These are phyloP conservation scores for Cladosporium sp. DNA, from an alignment of 2,329 filamentous ascomycete genomes.

Conservation along the genomic window DNA sequence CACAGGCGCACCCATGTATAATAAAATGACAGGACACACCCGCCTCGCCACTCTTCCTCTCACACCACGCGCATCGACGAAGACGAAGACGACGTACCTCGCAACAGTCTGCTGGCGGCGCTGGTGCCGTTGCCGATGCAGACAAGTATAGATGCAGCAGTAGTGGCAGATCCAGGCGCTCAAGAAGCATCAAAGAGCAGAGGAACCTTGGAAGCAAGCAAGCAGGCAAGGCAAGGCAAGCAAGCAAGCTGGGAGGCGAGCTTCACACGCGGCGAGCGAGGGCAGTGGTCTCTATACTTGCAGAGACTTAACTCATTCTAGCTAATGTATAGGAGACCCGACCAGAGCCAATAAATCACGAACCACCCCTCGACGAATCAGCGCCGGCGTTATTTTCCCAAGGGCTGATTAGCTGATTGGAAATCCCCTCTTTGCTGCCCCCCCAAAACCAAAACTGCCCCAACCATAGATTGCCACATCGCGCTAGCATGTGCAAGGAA, in stretches of 20 bases:
- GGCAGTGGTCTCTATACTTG: neutral
- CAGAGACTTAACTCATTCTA: neutral
- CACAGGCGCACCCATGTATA: too few species aligned
- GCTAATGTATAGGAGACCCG: neutral
- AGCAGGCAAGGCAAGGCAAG: neutral
- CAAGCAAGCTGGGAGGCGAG: neutral
- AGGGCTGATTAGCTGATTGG: neutral
- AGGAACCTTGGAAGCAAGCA: neutral
- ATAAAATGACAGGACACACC: too few species aligned
- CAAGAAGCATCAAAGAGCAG: neutral
- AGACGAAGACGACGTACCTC: too few species aligned
- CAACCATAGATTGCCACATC: neutral
- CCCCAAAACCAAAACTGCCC: neutral
- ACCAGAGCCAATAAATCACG: slow-evolving; percentile 9
- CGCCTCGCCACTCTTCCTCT: too few species aligned
- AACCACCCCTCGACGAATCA: slow-evolving; percentile 1
- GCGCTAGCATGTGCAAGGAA: too few species aligned
- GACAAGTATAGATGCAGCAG: too few species aligned
- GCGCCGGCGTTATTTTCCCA: neutral
- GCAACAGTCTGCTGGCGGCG: too few species aligned
- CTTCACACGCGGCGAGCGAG: neutral
- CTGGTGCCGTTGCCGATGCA: too few species aligned
- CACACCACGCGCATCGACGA: too few species aligned
- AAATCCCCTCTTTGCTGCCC: neutral
- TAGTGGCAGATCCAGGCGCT: neutral